Conservation (phyloP, 805 yeast genomes). For the Nakazawaea molendinolei region DNA sequence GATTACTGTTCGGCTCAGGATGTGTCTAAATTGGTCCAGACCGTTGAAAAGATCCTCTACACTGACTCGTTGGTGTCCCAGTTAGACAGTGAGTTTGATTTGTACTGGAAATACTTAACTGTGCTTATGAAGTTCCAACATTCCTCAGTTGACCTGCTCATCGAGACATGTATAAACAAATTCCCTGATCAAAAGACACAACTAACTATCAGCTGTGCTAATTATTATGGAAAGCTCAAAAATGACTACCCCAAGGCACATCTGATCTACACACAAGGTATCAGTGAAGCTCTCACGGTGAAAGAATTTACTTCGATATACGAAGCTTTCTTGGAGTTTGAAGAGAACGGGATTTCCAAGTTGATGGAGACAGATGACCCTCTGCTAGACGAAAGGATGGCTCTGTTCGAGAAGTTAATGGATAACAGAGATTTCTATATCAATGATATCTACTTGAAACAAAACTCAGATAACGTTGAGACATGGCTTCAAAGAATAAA, state of each 20-base stretch:
- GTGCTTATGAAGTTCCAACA: constrained; percentile 21
- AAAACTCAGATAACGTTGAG: constrained; percentile 51
- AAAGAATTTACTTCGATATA: constrained; percentile 58
- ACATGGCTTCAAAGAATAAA: constrained; percentile 64
- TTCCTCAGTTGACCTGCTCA: constrained; percentile 19
- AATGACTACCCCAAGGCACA: constrained; percentile 32
- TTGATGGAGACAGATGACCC: constrained; percentile 16
- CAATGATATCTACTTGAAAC: constrained; percentile 62
- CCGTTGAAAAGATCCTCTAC: constrained; percentile 27
- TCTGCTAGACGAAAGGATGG: constrained; percentile 38
- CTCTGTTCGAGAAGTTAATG: constrained; percentile 46
- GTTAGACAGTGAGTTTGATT: constrained; percentile 38
- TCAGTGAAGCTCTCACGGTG: constrained; percentile 40
- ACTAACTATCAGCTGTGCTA: constrained; percentile 41
- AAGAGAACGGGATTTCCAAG: constrained; percentile 39
- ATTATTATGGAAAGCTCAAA: constrained; percentile 36
- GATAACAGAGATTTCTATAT: constrained; percentile 49
- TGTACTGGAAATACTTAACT: constrained; percentile 41
- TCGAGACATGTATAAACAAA: constrained; percentile 26
- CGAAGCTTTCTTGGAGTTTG: constrained; percentile 55
- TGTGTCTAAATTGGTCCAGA: constrained; percentile 12
- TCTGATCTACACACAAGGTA: constrained; percentile 39
- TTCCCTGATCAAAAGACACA: constrained; percentile 58
- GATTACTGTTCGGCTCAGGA: constrained; percentile 20
- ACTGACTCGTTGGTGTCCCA: constrained; percentile 27